Percentiles rank a stretch among this genome's conserved stretches.
These are phyloP conservation scores for Quercus lobata DNA, from an alignment of 331 rosid species.

Conservation along the genomic window DNA sequence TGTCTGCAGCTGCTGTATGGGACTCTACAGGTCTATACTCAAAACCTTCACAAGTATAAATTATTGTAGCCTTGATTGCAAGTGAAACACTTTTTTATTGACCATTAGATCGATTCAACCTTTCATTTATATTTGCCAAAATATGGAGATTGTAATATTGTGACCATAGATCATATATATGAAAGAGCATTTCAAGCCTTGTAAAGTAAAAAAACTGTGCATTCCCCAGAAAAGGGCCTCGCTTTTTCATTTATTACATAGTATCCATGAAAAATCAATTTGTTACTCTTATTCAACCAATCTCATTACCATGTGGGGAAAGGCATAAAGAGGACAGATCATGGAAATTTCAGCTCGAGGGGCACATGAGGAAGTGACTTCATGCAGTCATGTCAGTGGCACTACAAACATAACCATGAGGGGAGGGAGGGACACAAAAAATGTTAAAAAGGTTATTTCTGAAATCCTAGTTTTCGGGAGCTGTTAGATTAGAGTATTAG, in stretches of 20 bases:
- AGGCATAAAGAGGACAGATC: not conserved
- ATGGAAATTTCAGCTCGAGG: not conserved
- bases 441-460: too few relatives aligned
- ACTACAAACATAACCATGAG: not conserved
- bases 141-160: not conserved
- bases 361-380: not conserved
- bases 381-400: not conserved
- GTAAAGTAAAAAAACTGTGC: not conserved
- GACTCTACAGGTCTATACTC: constrained; percentile 1
- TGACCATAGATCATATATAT: not conserved
- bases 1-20: not conserved
- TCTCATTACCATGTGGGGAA: not conserved
- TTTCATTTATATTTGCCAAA: not conserved
- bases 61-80: not conserved
- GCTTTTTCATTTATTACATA: not conserved
- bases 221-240: not conserved
- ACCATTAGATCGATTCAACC: not conserved
- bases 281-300: not conserved
- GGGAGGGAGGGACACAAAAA: not conserved
- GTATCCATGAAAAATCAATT: not conserved
- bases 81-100: not conserved
- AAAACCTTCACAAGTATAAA: constrained; percentile 3
- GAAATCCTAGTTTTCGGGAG: too few relatives aligned
- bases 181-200: not conserved
- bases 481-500: too few relatives aligned